phyloP scores from a whole-genome alignment of 805 yeast species.

The Kluyveromyces aestuarii region DNA sequence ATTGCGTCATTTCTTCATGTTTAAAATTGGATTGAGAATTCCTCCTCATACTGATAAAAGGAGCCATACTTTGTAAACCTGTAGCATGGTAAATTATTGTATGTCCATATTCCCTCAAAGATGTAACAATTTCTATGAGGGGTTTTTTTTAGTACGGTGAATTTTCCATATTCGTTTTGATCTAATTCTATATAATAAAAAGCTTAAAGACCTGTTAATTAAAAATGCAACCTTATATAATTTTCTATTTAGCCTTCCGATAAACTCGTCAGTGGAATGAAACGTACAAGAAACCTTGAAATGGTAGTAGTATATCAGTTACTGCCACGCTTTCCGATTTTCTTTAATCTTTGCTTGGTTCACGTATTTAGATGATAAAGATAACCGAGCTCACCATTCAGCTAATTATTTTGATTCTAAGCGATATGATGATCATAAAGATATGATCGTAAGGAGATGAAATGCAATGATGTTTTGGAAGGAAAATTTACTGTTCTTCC shows the following conservation, averaged over 20 bases:
- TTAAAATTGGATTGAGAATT: no score
- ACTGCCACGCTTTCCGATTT: background rate
- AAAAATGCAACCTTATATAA: background rate
- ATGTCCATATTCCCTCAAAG: background rate
- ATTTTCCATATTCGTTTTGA: no score
- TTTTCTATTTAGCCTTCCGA: background rate
- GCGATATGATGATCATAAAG: no score
- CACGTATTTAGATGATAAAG: no score
- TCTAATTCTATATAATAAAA: no score
- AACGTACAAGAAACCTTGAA: background rate
- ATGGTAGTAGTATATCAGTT: background rate
- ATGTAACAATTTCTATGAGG: background rate
- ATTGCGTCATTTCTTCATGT: background rate
- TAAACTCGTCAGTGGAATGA: background rate
- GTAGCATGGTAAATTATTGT: background rate
- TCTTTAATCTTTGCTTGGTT: no score
- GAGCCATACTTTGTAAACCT: background rate
- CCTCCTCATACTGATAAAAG: background rate
- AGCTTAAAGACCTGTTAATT: background rate
- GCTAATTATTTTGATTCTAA: no score
- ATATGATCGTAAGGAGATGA: background rate
- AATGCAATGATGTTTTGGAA: background rate
- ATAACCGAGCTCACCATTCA: no score
- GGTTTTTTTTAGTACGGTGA: no score
- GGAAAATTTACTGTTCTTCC: constrained; percentile 6